phyloP scores from a whole-genome alignment of 345 rosid species.

The Viola odorata region DNA sequence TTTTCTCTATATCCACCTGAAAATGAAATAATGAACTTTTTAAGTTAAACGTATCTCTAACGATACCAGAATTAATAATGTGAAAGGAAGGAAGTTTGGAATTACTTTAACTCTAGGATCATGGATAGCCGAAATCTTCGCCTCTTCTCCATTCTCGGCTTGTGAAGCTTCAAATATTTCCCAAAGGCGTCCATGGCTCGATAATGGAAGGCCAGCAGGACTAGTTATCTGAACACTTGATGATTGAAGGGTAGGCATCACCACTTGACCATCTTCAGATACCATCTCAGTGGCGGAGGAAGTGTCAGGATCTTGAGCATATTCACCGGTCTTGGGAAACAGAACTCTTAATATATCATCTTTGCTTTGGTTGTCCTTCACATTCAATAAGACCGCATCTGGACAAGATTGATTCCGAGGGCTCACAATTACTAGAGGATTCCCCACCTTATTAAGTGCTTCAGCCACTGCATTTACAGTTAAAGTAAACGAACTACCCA shows the following conservation, averaged over 20 bases:
- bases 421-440: constrained; percentile 32
- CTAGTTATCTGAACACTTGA: too few relatives aligned
- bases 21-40: background rate
- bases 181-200: constrained; percentile 8
- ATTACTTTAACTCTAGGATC: constrained; percentile 12
- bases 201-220: too few relatives aligned
- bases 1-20: constrained; percentile 14
- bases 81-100: background rate
- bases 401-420: constrained; percentile 4
- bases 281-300: too few relatives aligned
- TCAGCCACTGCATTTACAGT: constrained; percentile 15
- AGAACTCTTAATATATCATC: constrained; percentile 20
- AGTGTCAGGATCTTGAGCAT: constrained; percentile 4
- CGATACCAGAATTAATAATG: too few relatives aligned
- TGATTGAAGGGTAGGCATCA: constrained; percentile 3
- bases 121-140: background rate
- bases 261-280: too few relatives aligned
- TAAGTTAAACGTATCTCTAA: too few relatives aligned
- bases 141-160: background rate
- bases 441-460: constrained; percentile 23
- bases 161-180: constrained; percentile 9
- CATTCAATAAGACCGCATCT: constrained; percentile 29
- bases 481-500: background rate
- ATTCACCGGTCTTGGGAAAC: constrained; percentile 17
- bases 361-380: constrained; percentile 17